Evolutionary conservation across 106 monocot species (phyloP), one percentile per base, ranked within the genome.

Genomic region (Phalaenopsis aphrodite): DNA sequence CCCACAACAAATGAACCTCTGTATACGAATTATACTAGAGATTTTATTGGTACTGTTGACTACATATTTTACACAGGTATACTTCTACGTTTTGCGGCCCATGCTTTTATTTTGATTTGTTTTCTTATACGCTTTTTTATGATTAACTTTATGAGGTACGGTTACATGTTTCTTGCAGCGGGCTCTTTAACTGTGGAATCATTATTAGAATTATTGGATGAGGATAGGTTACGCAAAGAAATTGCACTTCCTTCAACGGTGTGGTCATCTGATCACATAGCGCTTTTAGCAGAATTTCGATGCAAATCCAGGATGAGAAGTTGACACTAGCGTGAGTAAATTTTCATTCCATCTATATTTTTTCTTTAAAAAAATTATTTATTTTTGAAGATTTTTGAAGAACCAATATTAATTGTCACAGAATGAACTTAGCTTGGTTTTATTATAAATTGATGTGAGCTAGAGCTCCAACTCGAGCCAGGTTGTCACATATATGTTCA

Each of bases 41-140:
- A 93, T 81, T 95, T 95, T 75, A 86, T 91, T 79, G 95, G 93
- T 15, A 99, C 99, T 10, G 52, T 88, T 78, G 99, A 99, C 82
- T 99, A 99, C 84, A 95, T 99, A 79, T 99, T 99, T 78, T 99
- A 95, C 87, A 91, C 99, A 38, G 99, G 99, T 95, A 80, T 12
- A 8, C 64, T 65, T 23, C 8, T 21, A 57, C 57, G 21, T 8
- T 45, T 48, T 48, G 48, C 48, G 11, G 11, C 48, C 10, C 8
- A 48, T 48, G 48, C 1, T 52, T 52, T 52, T 52, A 52, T 52
- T 52, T 52, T 52, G 1, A 10, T 52, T 52, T 52, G 11, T 12
- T 52, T 52, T 45, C 43, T 45, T 1, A 4, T 45, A 45, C 52
- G 14, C 12, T 52, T 52, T 52, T 52, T 52, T 12, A 12, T 65